phyloP scores from a whole-genome alignment of 345 rosid species.

The Raphanus raphanistrum region DNA sequence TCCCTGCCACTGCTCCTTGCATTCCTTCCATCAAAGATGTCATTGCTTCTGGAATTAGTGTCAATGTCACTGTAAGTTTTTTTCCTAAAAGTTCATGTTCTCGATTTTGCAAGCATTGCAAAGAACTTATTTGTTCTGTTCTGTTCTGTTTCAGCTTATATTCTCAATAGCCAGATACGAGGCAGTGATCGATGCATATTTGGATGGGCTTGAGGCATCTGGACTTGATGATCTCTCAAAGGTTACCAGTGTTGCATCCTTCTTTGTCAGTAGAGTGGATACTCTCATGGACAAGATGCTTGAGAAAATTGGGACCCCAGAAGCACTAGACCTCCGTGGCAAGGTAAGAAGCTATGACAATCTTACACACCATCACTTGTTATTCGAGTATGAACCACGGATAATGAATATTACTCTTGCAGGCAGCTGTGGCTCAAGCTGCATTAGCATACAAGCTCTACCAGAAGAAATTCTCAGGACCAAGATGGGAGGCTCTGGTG shows the following conservation, averaged over 20 bases:
- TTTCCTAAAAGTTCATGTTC: no score
- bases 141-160: conserved; percentile 63
- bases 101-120: no score
- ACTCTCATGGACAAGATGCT: conserved; percentile 94
- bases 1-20: conserved; percentile 94
- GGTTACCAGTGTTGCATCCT: conserved; percentile 97
- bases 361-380: neutral
- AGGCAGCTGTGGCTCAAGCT: conserved; percentile 99
- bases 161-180: conserved; percentile 92
- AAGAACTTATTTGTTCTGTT: no score
- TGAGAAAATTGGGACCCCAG: conserved; percentile 87
- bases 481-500: conserved; percentile 94
- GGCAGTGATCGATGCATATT: conserved; percentile 92
- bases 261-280: conserved; percentile 97
- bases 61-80: conserved; percentile 82
- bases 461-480: conserved; percentile 97
- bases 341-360: conserved; percentile 50
- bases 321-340: conserved; percentile 94
- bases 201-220: conserved; percentile 99
- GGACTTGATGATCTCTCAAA: conserved; percentile 87
- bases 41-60: conserved; percentile 83
- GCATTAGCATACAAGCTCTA: conserved; percentile 87
- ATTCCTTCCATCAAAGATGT: conserved; percentile 91
- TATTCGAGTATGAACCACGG: neutral
- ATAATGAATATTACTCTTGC: neutral